Evolutionary conservation across 805 yeast species (phyloP), one percentile per base, ranked within the genome.

Genomic region (Jamesozyma spencerorum): DNA sequence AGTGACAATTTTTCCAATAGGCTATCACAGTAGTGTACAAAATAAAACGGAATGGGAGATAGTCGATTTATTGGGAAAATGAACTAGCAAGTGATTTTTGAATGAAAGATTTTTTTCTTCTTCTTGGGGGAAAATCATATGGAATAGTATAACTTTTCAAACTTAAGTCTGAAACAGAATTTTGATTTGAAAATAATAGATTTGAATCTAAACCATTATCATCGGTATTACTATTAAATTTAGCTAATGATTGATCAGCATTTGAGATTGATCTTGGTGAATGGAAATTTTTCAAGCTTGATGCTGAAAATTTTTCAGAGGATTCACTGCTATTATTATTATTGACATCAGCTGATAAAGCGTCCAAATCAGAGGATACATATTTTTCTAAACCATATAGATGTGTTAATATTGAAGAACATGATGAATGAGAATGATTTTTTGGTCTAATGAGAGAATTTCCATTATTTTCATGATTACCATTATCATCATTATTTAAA

Each of bases 371-470:
- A 4, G 53, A 45, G 5, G 56, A 41, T 18, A 57, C 57, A 41
- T 54, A 55, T 26, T 54, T 48, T 39, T 57, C 62, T 30, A 57
- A 38, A 15, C 60, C 53, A 39, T 50, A 57, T 14, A 57, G 36
- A 34, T 57, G 62, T 8, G 60, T 46, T 10, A 58, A 53, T 26
- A 57, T 54, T 1, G 50, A 40, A 26, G 42, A 40, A 28, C 48
- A 44, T 5, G 55, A 50, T 13, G 53, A 48, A 12, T 47, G 44
- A 6, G 54, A 44, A 6, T 42, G 31, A 4, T 33, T 7, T 31
- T 26, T 41, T 17, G 45, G 45, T 34, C 36, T 34, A 6, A 29
- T 30, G 17, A 18, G 17, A 36, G 31, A 18, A 8, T 12, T 19
- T 5, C 10, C 20, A 17, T 15, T 19, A 19, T 15, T 19, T n/a